Evolutionary conservation across 2,329 filamentous ascomycete species (phyloP).

Genomic region (Penicillium sp.): DNA sequence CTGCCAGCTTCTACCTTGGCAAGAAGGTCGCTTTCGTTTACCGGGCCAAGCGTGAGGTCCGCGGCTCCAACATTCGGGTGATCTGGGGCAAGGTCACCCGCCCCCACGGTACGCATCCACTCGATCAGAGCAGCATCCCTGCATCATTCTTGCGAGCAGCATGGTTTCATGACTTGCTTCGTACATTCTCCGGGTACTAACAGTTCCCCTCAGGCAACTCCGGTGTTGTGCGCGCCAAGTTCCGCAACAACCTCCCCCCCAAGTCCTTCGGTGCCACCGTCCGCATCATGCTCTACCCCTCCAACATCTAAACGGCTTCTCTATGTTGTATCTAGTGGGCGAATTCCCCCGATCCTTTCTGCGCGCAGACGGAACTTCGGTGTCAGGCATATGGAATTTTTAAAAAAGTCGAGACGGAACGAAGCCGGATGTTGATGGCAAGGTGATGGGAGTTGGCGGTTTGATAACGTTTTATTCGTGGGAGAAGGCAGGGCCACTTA

Average conservation of each 20-base stretch:
- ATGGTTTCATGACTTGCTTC: background rate
- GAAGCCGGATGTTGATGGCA: slow-evolving; percentile 37
- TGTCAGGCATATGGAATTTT: slow-evolving; percentile 26
- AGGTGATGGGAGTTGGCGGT: slow-evolving; percentile 42
- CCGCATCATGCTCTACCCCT: slow-evolving; percentile 97
- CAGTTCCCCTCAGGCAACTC: slow-evolving; percentile 72
- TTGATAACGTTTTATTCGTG: slow-evolving; percentile 42
- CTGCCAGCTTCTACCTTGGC: slow-evolving; percentile 96
- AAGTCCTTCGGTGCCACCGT: slow-evolving; percentile 96
- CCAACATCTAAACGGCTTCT: slow-evolving; percentile 76
- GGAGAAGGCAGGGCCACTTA: slow-evolving; percentile 40
- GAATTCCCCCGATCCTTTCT: slow-evolving; percentile 37
- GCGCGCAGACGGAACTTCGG: slow-evolving; percentile 37
- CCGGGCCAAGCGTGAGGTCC: slow-evolving; percentile 90
- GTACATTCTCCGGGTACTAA: background rate
- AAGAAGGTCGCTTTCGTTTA: slow-evolving; percentile 99
- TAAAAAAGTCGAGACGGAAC: slow-evolving; percentile 38
- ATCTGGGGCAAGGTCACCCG: slow-evolving; percentile 99
- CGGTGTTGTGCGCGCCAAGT: slow-evolving; percentile 96
- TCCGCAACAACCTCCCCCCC: slow-evolving; percentile 91
- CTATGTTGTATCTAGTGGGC: slow-evolving; percentile 40
- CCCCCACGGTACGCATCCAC: slow-evolving; percentile 74
- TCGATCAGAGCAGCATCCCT: background rate
- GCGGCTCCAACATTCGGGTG: slow-evolving; percentile 97
- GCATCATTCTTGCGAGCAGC: too few relatives aligned